Evolutionary conservation across 2,329 filamentous ascomycete genomes (phyloP).

Genomic region (Fusarium lateritium): DNA sequence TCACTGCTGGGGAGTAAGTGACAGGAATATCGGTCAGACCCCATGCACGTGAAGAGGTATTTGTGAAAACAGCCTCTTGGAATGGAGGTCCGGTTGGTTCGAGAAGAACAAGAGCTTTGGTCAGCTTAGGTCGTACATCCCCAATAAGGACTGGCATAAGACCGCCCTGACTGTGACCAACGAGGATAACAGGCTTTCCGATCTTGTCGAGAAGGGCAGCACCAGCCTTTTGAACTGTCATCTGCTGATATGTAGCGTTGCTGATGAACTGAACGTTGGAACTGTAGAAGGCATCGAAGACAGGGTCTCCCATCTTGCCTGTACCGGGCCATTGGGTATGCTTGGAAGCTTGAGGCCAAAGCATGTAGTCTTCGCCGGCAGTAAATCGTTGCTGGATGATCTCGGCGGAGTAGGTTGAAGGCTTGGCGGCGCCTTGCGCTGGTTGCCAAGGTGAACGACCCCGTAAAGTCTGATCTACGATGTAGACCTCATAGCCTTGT

Average conservation of each 20-base stretch:
- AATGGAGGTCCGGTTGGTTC: slow-evolving; percentile 66
- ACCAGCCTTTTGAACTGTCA: slow-evolving; percentile 47
- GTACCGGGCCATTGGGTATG: slow-evolving; percentile 46
- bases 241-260: slow-evolving; percentile 43
- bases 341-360: slow-evolving; percentile 40
- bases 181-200: slow-evolving; percentile 56
- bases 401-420: slow-evolving; percentile 35
- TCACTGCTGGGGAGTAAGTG: slow-evolving; percentile 60
- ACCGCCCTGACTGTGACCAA: slow-evolving; percentile 64
- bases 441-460: slow-evolving; percentile 43
- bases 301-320: slow-evolving; percentile 34
- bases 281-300: slow-evolving; percentile 45
- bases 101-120: slow-evolving; percentile 59
- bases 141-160: slow-evolving; percentile 52
- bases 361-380: slow-evolving; percentile 29
- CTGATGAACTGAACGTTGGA: slow-evolving; percentile 44
- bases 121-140: slow-evolving; percentile 55
- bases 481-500: slow-evolving; percentile 45
- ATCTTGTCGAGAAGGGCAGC: slow-evolving; percentile 61
- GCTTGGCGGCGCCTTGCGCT: slow-evolving; percentile 28
- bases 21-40: slow-evolving; percentile 65
- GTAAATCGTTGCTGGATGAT: slow-evolving; percentile 43
- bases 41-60: slow-evolving; percentile 54
- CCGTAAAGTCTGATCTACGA: slow-evolving; percentile 44
- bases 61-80: slow-evolving; percentile 56